Evolutionary conservation across 306 rosid species (phyloP).

Genomic region (Cucurbita moschata): DNA sequence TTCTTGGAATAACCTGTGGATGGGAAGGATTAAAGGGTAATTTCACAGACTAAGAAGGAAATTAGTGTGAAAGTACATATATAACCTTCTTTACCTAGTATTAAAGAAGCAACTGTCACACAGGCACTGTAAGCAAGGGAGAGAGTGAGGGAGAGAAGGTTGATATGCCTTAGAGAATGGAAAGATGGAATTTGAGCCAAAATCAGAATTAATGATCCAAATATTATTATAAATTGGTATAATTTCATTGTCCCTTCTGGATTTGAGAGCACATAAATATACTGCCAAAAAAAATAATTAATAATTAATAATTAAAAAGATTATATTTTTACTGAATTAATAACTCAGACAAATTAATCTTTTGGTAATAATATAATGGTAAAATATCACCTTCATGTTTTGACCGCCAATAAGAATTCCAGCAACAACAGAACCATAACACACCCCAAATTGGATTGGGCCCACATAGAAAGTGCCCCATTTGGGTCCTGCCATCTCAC

Average conservation of each 20-base stretch:
- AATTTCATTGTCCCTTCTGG: constrained; percentile 59
- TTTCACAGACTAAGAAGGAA: neutral
- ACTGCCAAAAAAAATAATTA: constrained; percentile 19
- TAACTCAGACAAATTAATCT: no score
- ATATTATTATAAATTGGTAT: constrained; percentile 36
- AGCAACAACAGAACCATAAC: constrained; percentile 56
- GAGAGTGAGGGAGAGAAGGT: constrained; percentile 48
- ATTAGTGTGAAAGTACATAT: neutral
- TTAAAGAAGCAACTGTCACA: constrained; percentile 37
- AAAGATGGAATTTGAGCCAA: constrained; percentile 82
- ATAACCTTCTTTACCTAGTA: constrained; percentile 26
- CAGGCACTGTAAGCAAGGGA: constrained; percentile 37
- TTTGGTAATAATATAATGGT: neutral
- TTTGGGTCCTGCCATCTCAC: constrained; percentile 37
- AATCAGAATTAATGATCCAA: constrained; percentile 30
- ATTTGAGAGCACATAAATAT: constrained; percentile 45
- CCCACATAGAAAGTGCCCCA: constrained; percentile 64
- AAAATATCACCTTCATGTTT: constrained; percentile 35
- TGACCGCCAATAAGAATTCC: constrained; percentile 67
- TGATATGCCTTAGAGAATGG: constrained; percentile 61
- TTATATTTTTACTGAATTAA: no score
- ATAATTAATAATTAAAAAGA: no score
- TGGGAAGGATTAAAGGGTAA: neutral
- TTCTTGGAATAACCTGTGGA: constrained; percentile 45
- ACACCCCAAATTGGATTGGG: constrained; percentile 51